Base-by-base conservation (phyloP, 352 stramenopile species). In the Globisporangium middletonii region DNA sequence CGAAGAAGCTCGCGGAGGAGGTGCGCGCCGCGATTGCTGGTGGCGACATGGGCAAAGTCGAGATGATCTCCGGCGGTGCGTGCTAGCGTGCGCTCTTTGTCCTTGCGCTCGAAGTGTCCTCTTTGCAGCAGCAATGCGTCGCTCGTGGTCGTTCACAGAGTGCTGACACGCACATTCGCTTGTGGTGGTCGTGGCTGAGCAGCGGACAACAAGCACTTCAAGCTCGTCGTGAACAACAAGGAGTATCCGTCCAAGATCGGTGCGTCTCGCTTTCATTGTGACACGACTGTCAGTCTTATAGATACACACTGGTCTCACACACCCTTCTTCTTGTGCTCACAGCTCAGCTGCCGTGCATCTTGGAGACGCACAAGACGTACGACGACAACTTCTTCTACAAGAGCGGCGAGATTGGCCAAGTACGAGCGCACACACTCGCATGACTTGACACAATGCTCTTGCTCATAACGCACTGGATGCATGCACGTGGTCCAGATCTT, bases 371-470 rank as follows among this genome's bases (percentile, higher is more conserved):
- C 74, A 95, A 95, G 67, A 95, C 85, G 16, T 95, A 95, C 55
- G 85, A 95, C 48, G 83, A 93, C 60, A 91, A 89, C 41, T 85
- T 93, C 38, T 89, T 93, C 43, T 95, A 95, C 73, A 95, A 95
- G 55, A 92, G 83, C 48, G 81, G 83, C 43, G 85, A 95, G 57
- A 92, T 95, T 42, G 85, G 85, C 53, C 85, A 94, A 69, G 83
- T 89, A 38, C 11, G 50, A 16, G 2, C 8, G 23, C 35, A 28
- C 49, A 48, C 13, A 26, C 4, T 23, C 23, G 12, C 13, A 42
- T 23, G 37, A 9, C 7, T 19, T 11, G 18, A 11, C 11, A 33
- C 46, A 11, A n/a, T 37, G 6, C n/a, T 8, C 11, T n/a, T 11
- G n/a, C 7, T 23, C 41, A 16, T 9, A n/a, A 45, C 3, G 41